These are phyloP conservation scores for Lactarius tabidus DNA, from an alignment of 768 basidiomycete species.

Conservation along the genomic window DNA sequence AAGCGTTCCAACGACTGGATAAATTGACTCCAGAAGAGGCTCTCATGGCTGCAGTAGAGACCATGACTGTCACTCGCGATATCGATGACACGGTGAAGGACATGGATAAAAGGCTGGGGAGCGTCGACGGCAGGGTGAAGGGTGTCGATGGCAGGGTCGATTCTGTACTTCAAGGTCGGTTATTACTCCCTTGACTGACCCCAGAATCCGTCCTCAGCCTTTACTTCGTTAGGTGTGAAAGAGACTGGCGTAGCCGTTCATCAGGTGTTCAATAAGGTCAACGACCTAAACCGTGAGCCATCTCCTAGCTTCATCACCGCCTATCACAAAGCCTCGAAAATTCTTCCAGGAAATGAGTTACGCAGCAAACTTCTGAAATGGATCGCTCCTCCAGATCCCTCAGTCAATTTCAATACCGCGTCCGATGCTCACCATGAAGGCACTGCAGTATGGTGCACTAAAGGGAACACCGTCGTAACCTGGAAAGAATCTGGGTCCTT, in stretches of 20 bases:
- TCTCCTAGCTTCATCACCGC: not conserved
- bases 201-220: not conserved
- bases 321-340: not conserved
- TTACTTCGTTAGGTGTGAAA: not conserved
- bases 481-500: not conserved
- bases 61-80: not conserved
- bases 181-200: not conserved
- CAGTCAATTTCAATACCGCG: not conserved
- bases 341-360: not conserved
- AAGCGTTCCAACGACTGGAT: not conserved
- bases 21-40: not conserved
- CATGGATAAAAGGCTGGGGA: too few species aligned
- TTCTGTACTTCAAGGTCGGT: not conserved
- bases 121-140: too few species aligned
- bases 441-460: not conserved
- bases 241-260: not conserved
- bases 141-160: not conserved
- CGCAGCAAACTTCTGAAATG: not conserved
- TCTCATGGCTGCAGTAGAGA: not conserved
- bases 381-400: not conserved
- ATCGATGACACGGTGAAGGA: too few species aligned
- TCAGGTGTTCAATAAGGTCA: not conserved
- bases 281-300: not conserved
- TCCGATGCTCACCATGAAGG: not conserved
- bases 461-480: not conserved